Evolutionary conservation across 1,139 yeast species (phyloP).

Genomic region (Blastobotrys apis): DNA sequence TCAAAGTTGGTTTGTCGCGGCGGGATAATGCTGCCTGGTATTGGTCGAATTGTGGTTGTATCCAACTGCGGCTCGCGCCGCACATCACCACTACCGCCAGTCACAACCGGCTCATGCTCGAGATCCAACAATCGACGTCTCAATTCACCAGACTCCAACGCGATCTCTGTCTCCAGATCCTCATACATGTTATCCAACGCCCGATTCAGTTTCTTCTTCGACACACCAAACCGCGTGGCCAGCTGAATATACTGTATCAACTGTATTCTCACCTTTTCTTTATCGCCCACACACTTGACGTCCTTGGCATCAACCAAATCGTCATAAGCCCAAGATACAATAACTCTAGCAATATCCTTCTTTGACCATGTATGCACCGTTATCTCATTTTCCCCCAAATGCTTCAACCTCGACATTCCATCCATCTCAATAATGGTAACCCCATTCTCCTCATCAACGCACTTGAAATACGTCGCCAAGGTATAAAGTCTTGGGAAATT

Average conservation of each 20-base stretch:
- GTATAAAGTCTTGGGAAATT: background rate
- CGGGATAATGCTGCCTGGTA: background rate
- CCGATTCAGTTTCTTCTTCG: background rate
- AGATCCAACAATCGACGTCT: background rate
- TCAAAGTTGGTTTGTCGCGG: background rate
- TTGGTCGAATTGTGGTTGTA: background rate
- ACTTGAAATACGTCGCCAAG: conserved; percentile 4
- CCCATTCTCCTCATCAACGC: conserved; percentile 1
- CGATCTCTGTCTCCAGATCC: background rate
- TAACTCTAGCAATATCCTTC: background rate
- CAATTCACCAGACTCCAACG: background rate
- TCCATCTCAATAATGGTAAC: conserved; percentile 5
- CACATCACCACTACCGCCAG: no score
- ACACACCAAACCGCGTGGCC: no score
- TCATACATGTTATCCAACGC: background rate
- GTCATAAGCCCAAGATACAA: background rate
- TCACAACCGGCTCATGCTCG: no score
- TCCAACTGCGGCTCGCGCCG: background rate
- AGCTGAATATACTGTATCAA: background rate
- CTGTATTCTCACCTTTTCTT: background rate
- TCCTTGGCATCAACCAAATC: background rate
- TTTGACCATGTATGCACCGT: no score
- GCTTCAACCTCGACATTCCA: no score
- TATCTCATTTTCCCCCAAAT: background rate
- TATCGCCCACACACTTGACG: background rate